Evolutionary conservation across 2,329 filamentous ascomycete species (phyloP).

Genomic region (Neoarthrinium moseri): DNA sequence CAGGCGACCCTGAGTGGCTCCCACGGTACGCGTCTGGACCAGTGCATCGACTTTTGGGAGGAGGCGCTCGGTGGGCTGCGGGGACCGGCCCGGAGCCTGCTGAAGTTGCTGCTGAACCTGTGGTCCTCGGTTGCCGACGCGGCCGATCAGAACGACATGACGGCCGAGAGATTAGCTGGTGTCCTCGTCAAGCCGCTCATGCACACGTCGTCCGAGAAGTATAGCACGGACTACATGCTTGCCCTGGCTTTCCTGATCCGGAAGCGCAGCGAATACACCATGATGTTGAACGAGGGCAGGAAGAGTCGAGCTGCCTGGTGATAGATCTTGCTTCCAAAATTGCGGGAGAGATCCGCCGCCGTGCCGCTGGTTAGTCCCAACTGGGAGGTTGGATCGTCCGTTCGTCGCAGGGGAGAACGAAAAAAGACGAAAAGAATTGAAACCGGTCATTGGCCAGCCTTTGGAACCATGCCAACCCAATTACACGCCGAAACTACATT

Average conservation of each 20-base stretch:
- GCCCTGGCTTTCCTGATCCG: slow-evolving; percentile 42
- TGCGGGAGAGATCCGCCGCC: too few species aligned
- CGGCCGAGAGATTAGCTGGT: slow-evolving; percentile 39
- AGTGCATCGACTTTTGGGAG: slow-evolving; percentile 46
- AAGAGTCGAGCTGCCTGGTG: slow-evolving; percentile 12
- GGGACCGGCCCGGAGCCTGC: slow-evolving; percentile 33
- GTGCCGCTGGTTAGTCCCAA: too few species aligned
- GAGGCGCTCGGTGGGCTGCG: slow-evolving; percentile 39
- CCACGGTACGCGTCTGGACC: slow-evolving; percentile 33
- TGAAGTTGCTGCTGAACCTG: slow-evolving; percentile 42
- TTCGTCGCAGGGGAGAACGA: too few species aligned
- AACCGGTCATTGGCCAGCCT: too few species aligned
- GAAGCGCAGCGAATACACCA: slow-evolving; percentile 38
- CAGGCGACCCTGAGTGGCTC: slow-evolving; percentile 35
- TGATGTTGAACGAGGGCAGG: slow-evolving; percentile 30
- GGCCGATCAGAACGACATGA: slow-evolving; percentile 40
- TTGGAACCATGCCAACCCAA: too few species aligned
- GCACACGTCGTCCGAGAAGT: slow-evolving; percentile 31
- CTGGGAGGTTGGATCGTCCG: too few species aligned
- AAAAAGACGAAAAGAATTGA: too few species aligned
- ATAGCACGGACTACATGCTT: slow-evolving; percentile 40
- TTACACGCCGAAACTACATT: too few species aligned
- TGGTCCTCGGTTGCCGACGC: slow-evolving; percentile 41
- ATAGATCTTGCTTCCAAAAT: too few species aligned
- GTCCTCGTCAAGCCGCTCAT: slow-evolving; percentile 38